These are phyloP conservation scores for Moesziomyces parantarcticus DNA, from an alignment of 1,284 basidiomycete genomes.

Conservation along the genomic window DNA sequence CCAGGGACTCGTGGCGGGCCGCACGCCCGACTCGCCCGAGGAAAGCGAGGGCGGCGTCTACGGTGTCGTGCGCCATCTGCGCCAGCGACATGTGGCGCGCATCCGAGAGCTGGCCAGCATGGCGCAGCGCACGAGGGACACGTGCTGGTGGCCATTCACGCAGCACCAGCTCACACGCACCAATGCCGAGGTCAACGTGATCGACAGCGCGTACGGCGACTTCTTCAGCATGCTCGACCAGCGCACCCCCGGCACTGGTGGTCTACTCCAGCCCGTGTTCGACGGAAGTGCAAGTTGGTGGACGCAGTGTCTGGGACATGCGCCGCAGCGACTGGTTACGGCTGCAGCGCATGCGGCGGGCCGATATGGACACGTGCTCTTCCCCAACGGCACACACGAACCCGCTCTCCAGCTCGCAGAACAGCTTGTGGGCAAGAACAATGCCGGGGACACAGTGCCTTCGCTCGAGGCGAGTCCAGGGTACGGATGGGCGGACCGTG, in stretches of 20 bases:
- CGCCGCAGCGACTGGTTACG: slow-evolving; percentile 78
- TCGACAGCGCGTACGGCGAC: slow-evolving; percentile 90
- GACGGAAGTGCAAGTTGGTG: slow-evolving; percentile 98
- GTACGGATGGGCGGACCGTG: slow-evolving; percentile 85
- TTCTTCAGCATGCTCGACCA: slow-evolving; percentile 74
- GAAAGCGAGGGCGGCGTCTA: slow-evolving; percentile 69
- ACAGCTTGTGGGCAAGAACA: slow-evolving; percentile 72
- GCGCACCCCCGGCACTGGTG: slow-evolving; percentile 1
- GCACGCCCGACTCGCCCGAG: slow-evolving; percentile 5
- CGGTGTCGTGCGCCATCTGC: slow-evolving; percentile 75
- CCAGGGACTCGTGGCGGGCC: slow-evolving; percentile 64
- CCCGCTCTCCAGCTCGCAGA: slow-evolving; percentile 86
- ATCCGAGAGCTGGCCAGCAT: slow-evolving; percentile 80
- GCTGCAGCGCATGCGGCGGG: slow-evolving; percentile 91
- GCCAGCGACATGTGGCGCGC: slow-evolving; percentile 75
- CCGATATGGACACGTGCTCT: slow-evolving; percentile 96
- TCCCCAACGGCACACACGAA: slow-evolving; percentile 85
- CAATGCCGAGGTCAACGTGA: slow-evolving; percentile 70
- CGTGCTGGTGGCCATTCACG: slow-evolving; percentile 97
- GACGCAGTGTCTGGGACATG: slow-evolving; percentile 93
- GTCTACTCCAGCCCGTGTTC: slow-evolving; percentile 77
- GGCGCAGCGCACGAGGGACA: slow-evolving; percentile 80
- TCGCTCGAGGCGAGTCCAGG: slow-evolving; percentile 47
- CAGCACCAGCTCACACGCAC: slow-evolving; percentile 75
- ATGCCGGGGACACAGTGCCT: not conserved